phyloP scores from a whole-genome alignment of 345 rosid genomes.

The Isatis tinctoria region DNA sequence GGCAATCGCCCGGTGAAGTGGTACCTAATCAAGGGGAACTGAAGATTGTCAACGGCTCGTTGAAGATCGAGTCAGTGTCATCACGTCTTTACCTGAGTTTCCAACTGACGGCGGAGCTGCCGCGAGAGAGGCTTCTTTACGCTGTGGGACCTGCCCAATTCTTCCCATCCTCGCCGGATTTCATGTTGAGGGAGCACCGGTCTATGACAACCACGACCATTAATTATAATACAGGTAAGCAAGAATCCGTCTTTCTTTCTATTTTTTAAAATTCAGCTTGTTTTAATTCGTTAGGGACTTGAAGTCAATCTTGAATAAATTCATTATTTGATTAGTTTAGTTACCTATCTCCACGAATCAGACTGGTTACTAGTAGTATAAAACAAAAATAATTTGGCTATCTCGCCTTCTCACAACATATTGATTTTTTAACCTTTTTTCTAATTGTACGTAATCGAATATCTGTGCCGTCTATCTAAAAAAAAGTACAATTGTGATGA shows the following conservation, averaged over 20 bases:
- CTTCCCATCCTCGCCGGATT: slow-evolving; percentile 46
- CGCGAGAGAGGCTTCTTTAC: slow-evolving; percentile 46
- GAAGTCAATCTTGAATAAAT: not conserved
- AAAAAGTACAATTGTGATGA: not conserved
- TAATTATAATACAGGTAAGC: slow-evolving; percentile 58
- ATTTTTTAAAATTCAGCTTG: not conserved
- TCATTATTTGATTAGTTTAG: not conserved
- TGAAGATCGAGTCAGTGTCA: slow-evolving; percentile 44
- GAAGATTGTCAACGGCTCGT: slow-evolving; percentile 25
- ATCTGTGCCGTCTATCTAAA: too few species aligned
- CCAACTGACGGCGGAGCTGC: slow-evolving; percentile 46
- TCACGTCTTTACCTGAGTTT: slow-evolving; percentile 60
- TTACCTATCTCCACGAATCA: not conserved
- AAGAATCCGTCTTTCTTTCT: not conserved
- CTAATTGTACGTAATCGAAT: too few species aligned
- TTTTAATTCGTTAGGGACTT: not conserved
- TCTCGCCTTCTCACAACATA: too few species aligned
- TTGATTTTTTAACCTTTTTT: too few species aligned
- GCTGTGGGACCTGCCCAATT: slow-evolving; percentile 48
- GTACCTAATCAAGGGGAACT: slow-evolving; percentile 54
- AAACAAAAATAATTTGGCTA: too few species aligned
- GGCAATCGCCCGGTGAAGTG: slow-evolving; percentile 35
- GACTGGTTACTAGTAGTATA: not conserved
- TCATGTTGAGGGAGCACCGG: slow-evolving; percentile 44
- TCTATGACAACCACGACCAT: slow-evolving; percentile 42